Percentiles rank a stretch among this genome's conserved stretches.
Conservation (phyloP, 2,329 filamentous ascomycete genomes). For the Dichotomopilus funicola region DNA sequence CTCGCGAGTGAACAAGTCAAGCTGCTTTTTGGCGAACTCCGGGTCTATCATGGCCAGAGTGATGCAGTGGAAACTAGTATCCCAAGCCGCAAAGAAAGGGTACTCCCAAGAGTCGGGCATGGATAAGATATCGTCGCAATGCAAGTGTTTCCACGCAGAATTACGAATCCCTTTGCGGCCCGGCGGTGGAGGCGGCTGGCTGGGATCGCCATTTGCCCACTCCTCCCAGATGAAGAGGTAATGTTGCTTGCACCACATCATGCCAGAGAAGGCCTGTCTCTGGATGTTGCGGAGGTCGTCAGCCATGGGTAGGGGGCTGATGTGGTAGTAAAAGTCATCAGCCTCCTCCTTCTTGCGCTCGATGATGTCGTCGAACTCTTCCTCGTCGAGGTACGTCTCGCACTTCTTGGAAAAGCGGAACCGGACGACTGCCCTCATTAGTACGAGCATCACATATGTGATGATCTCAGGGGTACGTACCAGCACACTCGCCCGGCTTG, state of each 20-base stretch:
- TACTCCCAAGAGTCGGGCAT: constrained; percentile 99
- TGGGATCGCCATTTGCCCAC: constrained; percentile 91
- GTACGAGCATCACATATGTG: background rate
- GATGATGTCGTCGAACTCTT: constrained; percentile 83
- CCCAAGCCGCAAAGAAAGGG: constrained; percentile 96
- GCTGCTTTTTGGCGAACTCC: constrained; percentile 95
- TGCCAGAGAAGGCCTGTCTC: constrained; percentile 86
- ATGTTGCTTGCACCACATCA: constrained; percentile 98
- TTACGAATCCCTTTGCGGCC: constrained; percentile 78
- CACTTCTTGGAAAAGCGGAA: constrained; percentile 76
- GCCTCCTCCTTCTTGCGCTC: constrained; percentile 83
- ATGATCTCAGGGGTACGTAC: constrained; percentile 46
- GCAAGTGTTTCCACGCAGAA: constrained; percentile 85
- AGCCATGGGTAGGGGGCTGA: constrained; percentile 88
- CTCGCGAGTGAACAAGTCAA: constrained; percentile 90
- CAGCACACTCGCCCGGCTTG: constrained; percentile 82
- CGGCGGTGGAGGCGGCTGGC: constrained; percentile 77
- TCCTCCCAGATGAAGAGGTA: constrained; percentile 98
- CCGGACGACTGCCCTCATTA: constrained; percentile 61
- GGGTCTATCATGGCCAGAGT: constrained; percentile 95
- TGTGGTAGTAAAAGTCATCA: constrained; percentile 90
- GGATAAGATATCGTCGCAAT: constrained; percentile 89
- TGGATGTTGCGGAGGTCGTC: constrained; percentile 94
- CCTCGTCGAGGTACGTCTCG: constrained; percentile 80
- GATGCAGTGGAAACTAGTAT: constrained; percentile 95